phyloP scores from a whole-genome alignment of 148 eudicot species.

The Talinum fruticosum region DNA sequence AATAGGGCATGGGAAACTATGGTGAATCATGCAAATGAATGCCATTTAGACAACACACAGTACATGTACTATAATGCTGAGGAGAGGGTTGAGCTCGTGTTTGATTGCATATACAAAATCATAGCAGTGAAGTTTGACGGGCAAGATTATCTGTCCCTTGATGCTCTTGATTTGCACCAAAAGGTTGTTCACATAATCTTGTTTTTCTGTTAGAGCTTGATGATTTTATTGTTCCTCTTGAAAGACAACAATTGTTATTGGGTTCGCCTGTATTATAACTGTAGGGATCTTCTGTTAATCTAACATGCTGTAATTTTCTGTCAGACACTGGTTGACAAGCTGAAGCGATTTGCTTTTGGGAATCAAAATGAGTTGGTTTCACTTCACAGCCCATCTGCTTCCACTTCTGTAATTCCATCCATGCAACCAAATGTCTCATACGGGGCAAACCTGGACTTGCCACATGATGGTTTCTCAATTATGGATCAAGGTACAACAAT shows the following conservation, averaged over 20 bases:
- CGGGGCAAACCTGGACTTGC: conserved; percentile 17
- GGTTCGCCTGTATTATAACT: not conserved
- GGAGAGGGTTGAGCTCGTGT: conserved; percentile 20
- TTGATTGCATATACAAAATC: conserved; percentile 33
- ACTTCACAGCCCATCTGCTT: conserved; percentile 17
- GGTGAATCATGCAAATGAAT: conserved; percentile 55
- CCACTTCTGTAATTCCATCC: conserved; percentile 13
- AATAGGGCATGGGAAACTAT: conserved; percentile 72
- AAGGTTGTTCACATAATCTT: conserved; percentile 23
- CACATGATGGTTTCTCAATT: conserved; percentile 18
- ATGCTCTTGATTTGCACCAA: conserved; percentile 22
- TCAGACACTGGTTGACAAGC: conserved; percentile 54
- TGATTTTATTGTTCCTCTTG: not conserved
- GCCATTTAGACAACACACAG: conserved; percentile 44
- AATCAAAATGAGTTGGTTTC: conserved; percentile 36
- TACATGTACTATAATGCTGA: conserved; percentile 35
- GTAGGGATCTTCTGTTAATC: conserved; percentile 1
- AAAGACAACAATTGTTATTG: not conserved
- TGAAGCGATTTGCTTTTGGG: conserved; percentile 46
- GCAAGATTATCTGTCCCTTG: conserved; percentile 14
- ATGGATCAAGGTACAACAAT: conserved; percentile 33
- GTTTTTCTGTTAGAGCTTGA: not conserved
- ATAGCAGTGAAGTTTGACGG: conserved; percentile 29
- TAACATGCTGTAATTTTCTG: conserved; percentile 11
- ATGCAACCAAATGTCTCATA: conserved; percentile 15